Evolutionary conservation across 305 asterid species (phyloP).

Genomic region (Fraxinus greggii): DNA sequence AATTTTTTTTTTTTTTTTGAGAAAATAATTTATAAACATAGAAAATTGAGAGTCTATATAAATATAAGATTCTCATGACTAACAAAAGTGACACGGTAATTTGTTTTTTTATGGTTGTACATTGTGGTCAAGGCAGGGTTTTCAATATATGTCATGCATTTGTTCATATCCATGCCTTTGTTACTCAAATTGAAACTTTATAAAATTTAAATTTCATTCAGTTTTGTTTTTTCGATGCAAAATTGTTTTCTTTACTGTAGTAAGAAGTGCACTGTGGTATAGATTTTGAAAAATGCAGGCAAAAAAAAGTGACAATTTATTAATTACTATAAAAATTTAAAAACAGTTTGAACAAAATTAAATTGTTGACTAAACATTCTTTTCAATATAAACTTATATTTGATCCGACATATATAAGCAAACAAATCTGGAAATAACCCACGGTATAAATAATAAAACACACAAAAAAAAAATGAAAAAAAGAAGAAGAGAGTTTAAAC

Average conservation of each 20-base stretch:
- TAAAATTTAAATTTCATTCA: neutral
- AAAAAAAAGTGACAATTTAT: too few species aligned
- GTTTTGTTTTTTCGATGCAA: neutral
- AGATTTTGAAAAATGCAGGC: neutral
- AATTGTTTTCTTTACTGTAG: neutral
- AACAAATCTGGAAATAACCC: neutral
- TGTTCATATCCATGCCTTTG: neutral
- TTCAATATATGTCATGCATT: neutral
- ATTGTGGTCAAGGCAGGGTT: neutral
- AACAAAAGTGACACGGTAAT: neutral
- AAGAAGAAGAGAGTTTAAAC: too few species aligned
- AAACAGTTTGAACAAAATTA: neutral
- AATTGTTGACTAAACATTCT: neutral
- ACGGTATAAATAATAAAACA: too few species aligned
- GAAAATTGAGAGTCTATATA: neutral
- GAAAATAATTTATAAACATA: neutral
- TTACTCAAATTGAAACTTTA: neutral
- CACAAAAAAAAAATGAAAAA: too few species aligned
- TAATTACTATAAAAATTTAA: too few species aligned
- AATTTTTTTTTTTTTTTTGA: neutral
- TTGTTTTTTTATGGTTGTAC: neutral
- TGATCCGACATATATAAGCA: neutral
- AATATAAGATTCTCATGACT: neutral
- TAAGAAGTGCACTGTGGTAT: neutral
- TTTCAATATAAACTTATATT: neutral